phyloP scores from a whole-genome alignment of 1,284 basidiomycete species.

The Puccinia brachypodii region DNA sequence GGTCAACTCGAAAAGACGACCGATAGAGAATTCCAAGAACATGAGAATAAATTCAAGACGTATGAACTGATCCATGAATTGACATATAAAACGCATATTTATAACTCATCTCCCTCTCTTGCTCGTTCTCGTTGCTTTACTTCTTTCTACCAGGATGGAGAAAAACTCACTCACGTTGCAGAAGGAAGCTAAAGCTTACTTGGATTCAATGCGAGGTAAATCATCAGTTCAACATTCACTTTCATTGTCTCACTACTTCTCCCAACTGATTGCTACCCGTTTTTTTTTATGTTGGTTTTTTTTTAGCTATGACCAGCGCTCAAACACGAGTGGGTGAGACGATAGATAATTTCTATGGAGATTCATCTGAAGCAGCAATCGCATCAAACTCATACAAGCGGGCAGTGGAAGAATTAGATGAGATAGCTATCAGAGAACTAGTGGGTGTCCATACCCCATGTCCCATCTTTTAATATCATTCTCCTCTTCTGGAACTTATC shows the following conservation, averaged over 20 bases:
- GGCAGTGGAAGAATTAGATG: slow-evolving; percentile 89
- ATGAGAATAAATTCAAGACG: slow-evolving; percentile 85
- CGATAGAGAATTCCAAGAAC: slow-evolving; percentile 88
- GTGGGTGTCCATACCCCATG: slow-evolving; percentile 60
- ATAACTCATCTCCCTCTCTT: not conserved
- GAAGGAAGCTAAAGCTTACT: slow-evolving; percentile 91
- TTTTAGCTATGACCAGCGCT: slow-evolving; percentile 79
- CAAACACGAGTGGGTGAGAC: slow-evolving; percentile 94
- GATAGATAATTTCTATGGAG: slow-evolving; percentile 86
- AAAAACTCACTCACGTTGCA: slow-evolving; percentile 88
- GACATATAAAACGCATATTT: too few relatives aligned
- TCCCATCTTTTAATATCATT: not conserved
- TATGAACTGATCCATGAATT: slow-evolving; percentile 61
- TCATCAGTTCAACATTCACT: slow-evolving; percentile 5
- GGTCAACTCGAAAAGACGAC: slow-evolving; percentile 95
- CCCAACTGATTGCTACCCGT: not conserved
- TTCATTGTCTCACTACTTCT: not conserved
- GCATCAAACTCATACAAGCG: slow-evolving; percentile 94
- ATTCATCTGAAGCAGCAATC: slow-evolving; percentile 78
- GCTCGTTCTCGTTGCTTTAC: not conserved
- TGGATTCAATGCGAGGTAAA: slow-evolving; percentile 85
- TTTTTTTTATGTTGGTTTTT: not conserved
- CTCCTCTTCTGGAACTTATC: slow-evolving; percentile 35
- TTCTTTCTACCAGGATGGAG: slow-evolving; percentile 68
- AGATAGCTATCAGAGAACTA: slow-evolving; percentile 78